Conservation (phyloP, 495 filamentous ascomycete species). For the Penicillium nucicola region DNA sequence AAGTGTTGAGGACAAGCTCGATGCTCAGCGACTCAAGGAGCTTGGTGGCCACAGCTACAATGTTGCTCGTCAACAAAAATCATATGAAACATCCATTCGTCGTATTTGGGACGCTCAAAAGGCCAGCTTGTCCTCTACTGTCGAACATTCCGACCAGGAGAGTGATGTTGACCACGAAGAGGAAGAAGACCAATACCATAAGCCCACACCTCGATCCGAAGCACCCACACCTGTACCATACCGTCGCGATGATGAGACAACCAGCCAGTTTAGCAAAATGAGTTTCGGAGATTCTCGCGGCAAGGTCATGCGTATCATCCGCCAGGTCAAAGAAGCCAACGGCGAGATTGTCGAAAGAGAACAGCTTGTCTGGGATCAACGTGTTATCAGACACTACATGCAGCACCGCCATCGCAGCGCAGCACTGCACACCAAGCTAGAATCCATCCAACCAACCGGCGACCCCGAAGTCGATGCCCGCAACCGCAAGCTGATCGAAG, state of each 20-base stretch:
- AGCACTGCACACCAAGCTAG: constrained; percentile 64
- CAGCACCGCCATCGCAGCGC: constrained; percentile 53
- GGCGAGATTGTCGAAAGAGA: constrained; percentile 59
- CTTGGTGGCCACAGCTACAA: constrained; percentile 96
- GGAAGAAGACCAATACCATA: constrained; percentile 60
- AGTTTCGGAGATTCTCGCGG: constrained; percentile 66
- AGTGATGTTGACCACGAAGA: constrained; percentile 67
- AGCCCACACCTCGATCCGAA: constrained; percentile 61
- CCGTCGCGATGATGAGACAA: constrained; percentile 71
- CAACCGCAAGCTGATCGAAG: constrained; percentile 59
- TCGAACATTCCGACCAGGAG: constrained; percentile 60
- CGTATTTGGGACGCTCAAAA: constrained; percentile 89
- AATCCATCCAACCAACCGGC: constrained; percentile 67
- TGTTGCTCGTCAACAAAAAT: constrained; percentile 82
- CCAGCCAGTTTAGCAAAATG: constrained; percentile 79
- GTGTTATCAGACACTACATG: constrained; percentile 67
- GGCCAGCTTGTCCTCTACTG: constrained; percentile 63
- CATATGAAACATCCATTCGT: constrained; percentile 83
- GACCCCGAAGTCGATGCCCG: constrained; percentile 67
- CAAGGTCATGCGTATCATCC: constrained; percentile 73
- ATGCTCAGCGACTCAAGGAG: constrained; percentile 77
- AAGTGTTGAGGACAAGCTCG: constrained; percentile 80
- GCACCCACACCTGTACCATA: constrained; percentile 53
- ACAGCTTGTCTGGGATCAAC: constrained; percentile 66
- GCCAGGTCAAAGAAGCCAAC: constrained; percentile 57